Percentiles rank a stretch among this genome's conserved stretches.
Evolutionary conservation across 2,329 filamentous ascomycete species (phyloP).

Genomic region (Fusarium newnesense): DNA sequence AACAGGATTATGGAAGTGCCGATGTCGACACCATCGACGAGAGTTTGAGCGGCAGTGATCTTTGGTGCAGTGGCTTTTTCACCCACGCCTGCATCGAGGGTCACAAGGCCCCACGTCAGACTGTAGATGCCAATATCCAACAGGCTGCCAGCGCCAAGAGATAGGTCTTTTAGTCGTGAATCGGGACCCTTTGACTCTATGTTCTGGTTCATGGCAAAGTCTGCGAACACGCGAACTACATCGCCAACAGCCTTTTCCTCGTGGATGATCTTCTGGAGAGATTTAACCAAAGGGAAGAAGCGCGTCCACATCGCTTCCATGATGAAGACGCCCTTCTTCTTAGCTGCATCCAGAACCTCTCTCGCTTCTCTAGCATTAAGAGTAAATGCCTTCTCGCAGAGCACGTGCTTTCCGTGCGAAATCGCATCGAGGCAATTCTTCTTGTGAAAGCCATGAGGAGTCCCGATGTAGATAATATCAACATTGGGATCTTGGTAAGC

Average conservation of each 20-base stretch:
- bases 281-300: slow-evolving; percentile 52
- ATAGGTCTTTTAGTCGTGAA: slow-evolving; percentile 50
- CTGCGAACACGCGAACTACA: slow-evolving; percentile 52
- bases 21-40: slow-evolving; percentile 49
- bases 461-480: slow-evolving; percentile 59
- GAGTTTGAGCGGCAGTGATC: slow-evolving; percentile 51
- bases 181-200: slow-evolving; percentile 45
- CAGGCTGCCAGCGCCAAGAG: slow-evolving; percentile 54
- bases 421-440: slow-evolving; percentile 57
- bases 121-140: slow-evolving; percentile 58
- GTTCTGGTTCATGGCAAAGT: slow-evolving; percentile 53
- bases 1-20: slow-evolving; percentile 52
- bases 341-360: slow-evolving; percentile 53
- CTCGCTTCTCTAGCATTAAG: slow-evolving; percentile 53
- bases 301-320: slow-evolving; percentile 61
- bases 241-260: slow-evolving; percentile 53
- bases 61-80: slow-evolving; percentile 45
- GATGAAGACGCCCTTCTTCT: slow-evolving; percentile 53
- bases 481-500: slow-evolving; percentile 54
- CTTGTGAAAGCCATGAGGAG: slow-evolving; percentile 57
- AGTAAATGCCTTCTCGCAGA: slow-evolving; percentile 59
- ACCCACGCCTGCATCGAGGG: slow-evolving; percentile 46
- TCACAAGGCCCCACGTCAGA: slow-evolving; percentile 53
- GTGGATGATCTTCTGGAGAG: slow-evolving; percentile 50
- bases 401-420: slow-evolving; percentile 53